phyloP scores from a whole-genome alignment of 2,329 filamentous ascomycete genomes.

The Chrysosporium queenslandicum region DNA sequence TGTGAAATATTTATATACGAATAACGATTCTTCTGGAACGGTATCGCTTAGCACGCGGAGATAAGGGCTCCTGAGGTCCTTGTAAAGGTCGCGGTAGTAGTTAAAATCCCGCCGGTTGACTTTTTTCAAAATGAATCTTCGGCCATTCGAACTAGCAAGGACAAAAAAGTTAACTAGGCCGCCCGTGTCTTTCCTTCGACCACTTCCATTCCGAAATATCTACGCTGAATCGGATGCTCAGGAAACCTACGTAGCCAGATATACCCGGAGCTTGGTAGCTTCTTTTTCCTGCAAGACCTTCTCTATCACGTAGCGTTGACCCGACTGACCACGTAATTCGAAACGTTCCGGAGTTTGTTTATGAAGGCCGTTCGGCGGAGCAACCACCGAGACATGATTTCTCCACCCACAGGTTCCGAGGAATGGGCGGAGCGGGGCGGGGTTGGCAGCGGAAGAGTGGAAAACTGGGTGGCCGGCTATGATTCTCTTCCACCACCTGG shows the following conservation, averaged over 20 bases:
- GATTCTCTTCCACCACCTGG: neutral
- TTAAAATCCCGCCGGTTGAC: slow-evolving; percentile 10
- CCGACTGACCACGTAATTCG: neutral
- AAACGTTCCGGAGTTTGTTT: neutral
- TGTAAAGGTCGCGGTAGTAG: slow-evolving; percentile 8
- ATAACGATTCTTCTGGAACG: slow-evolving; percentile 38
- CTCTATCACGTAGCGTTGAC: slow-evolving; percentile 17
- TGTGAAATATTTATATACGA: slow-evolving; percentile 39
- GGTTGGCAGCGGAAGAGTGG: neutral
- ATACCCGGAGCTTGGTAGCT: neutral
- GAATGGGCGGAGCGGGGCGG: neutral
- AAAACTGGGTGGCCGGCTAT: neutral
- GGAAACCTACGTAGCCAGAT: slow-evolving; percentile 5
- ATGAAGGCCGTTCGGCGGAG: neutral
- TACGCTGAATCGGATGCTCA: neutral
- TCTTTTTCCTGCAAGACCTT: slow-evolving; percentile 22
- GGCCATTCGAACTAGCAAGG: slow-evolving; percentile 9
- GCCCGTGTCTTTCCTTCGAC: too few relatives aligned
- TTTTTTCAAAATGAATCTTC: slow-evolving; percentile 19
- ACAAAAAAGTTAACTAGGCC: too few relatives aligned
- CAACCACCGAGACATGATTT: neutral
- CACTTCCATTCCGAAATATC: neutral
- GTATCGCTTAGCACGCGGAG: slow-evolving; percentile 33
- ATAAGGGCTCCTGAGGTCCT: slow-evolving; percentile 9
- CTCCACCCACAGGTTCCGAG: neutral